A percentile compares a stretch with the other conserved stretches of the same genome.
Conservation (phyloP, 2,329 filamentous ascomycete genomes). For the Escovopsis sp. region DNA sequence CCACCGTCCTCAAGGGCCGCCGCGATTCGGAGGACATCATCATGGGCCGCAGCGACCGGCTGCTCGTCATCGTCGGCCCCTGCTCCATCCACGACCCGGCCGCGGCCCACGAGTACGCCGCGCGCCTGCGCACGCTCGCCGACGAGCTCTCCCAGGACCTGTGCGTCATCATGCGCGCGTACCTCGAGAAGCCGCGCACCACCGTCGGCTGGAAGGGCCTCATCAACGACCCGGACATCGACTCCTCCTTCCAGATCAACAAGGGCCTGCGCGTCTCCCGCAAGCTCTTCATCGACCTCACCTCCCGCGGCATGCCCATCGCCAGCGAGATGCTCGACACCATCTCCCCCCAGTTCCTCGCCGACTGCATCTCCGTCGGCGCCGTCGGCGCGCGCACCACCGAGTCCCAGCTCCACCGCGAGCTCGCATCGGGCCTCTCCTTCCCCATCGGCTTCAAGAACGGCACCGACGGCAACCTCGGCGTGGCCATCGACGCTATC, state of each 20-base stretch:
- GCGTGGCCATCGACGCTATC: constrained; percentile 90
- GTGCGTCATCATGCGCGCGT: constrained; percentile 91
- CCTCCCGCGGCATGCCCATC: constrained; percentile 77
- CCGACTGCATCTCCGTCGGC: constrained; percentile 87
- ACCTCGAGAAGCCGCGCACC: constrained; percentile 96
- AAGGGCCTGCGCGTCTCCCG: constrained; percentile 89
- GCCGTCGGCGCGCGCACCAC: constrained; percentile 94
- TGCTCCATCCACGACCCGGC: constrained; percentile 95
- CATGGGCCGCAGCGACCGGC: constrained; percentile 66
- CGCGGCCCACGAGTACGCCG: constrained; percentile 77
- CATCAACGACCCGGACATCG: constrained; percentile 97
- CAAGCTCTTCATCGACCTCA: constrained; percentile 86
- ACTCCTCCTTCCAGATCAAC: constrained; percentile 97
- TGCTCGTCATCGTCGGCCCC: constrained; percentile 87
- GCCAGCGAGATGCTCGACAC: constrained; percentile 98
- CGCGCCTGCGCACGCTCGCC: constrained; percentile 60
- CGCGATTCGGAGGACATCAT: constrained; percentile 59
- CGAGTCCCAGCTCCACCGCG: constrained; percentile 90
- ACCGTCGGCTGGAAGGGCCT: constrained; percentile 98
- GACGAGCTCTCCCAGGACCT: constrained; percentile 72
- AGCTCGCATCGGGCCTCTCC: constrained; percentile 84
- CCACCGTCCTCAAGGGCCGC: constrained; percentile 58
- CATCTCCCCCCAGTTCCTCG: constrained; percentile 94
- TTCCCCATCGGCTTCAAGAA: constrained; percentile 99
- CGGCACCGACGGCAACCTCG: constrained; percentile 83